A percentile compares a stretch with the other conserved stretches of the same genome.
Conservation (phyloP, 225 moss, liverwort and hornwort species). For the Ulota crispa region DNA sequence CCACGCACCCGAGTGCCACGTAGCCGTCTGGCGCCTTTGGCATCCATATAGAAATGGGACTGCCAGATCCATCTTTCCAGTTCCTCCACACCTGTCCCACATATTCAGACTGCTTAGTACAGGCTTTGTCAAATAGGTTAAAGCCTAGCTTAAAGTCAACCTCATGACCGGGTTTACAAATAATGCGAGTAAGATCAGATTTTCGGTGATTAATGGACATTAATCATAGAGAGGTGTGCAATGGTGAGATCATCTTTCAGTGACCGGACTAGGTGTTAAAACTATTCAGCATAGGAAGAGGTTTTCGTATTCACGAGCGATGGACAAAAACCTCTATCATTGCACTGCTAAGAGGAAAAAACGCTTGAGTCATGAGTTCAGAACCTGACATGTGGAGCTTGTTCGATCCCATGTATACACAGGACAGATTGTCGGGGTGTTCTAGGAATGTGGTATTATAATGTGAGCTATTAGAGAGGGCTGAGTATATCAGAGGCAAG, state of each 20-base stretch:
- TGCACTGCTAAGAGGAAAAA: not conserved
- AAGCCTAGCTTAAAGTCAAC: no score
- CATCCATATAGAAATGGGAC: constrained; percentile 85
- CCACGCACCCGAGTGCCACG: constrained; percentile 81
- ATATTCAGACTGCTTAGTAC: not conserved
- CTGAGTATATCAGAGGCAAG: not conserved
- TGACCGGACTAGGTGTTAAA: no score
- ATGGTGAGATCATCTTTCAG: not conserved
- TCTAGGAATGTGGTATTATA: not conserved
- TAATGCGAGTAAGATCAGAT: not conserved
- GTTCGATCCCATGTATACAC: not conserved
- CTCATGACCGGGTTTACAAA: no score
- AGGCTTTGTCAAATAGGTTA: not conserved
- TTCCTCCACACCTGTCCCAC: constrained; percentile 84
- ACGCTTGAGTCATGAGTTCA: not conserved
- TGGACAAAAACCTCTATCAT: not conserved
- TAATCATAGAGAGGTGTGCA: not conserved
- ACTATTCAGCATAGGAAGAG: not conserved
- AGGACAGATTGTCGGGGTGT: not conserved
- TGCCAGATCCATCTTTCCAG: constrained; percentile 80
- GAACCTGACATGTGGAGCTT: not conserved
- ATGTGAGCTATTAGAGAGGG: not conserved
- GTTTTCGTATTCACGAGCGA: not conserved
- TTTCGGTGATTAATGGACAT: not conserved
- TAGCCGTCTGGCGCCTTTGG: constrained; percentile 82